phyloP scores from a whole-genome alignment of 495 filamentous ascomycete genomes.

The Hyphodiscus hymeniophilus region DNA sequence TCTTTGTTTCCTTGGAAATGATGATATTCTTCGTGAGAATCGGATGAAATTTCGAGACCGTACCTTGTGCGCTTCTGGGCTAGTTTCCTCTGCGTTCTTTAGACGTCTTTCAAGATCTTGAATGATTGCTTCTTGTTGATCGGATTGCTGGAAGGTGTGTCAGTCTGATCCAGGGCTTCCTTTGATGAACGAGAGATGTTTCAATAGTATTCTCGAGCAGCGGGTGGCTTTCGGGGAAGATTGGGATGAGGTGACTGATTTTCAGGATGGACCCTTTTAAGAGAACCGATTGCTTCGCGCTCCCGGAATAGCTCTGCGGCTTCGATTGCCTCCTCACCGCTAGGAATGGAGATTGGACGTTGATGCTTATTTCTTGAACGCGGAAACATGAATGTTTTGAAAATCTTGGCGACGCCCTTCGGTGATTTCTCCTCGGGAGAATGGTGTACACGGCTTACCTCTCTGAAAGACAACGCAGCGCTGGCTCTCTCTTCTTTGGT shows the following conservation, averaged over 20 bases:
- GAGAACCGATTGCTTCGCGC: neutral
- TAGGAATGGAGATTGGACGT: neutral
- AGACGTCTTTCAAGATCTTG: constrained; percentile 49
- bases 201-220: neutral
- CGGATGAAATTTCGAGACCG: constrained; percentile 13
- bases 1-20: neutral
- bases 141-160: constrained; percentile 41
- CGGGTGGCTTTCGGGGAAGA: neutral
- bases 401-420: no score
- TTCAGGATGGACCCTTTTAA: neutral
- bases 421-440: neutral
- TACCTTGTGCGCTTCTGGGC: constrained; percentile 27
- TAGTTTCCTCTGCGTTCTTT: constrained; percentile 40
- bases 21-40: neutral
- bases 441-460: constrained; percentile 15
- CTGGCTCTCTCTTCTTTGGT: neutral
- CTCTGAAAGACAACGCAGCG: constrained; percentile 4
- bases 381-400: no score
- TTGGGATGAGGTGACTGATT: neutral
- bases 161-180: neutral
- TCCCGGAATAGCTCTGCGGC: neutral
- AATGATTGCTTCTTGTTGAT: constrained; percentile 52
- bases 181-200: neutral
- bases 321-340: neutral
- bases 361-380: neutral